Percentiles rank a stretch among this genome's conserved stretches.
phyloP scores from a whole-genome alignment of 1,284 basidiomycete genomes.

The Ganoderma sinense region DNA sequence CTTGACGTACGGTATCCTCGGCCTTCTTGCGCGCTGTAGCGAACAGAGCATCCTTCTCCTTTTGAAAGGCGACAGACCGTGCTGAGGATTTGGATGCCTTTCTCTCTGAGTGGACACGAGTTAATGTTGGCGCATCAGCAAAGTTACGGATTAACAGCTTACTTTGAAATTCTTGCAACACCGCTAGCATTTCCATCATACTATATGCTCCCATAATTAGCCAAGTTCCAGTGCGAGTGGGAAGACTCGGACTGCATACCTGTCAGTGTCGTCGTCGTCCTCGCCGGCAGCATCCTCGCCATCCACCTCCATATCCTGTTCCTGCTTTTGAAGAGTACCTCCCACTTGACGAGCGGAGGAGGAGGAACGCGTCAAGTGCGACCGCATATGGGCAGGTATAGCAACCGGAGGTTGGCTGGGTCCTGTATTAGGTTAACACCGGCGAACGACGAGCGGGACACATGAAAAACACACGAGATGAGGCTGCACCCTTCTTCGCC shows the following conservation, averaged over 20 bases:
- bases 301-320: constrained; percentile 21
- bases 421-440: background rate
- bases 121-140: background rate
- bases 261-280: constrained; percentile 36
- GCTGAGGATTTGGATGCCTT: constrained; percentile 40
- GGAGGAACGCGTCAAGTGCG: constrained; percentile 4
- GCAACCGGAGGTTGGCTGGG: background rate
- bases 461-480: constrained; percentile 1
- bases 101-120: constrained; percentile 33
- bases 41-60: constrained; percentile 40
- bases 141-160: background rate
- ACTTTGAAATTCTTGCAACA: constrained; percentile 44
- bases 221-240: constrained; percentile 1
- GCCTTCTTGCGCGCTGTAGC: constrained; percentile 38
- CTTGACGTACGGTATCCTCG: constrained; percentile 36
- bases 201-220: constrained; percentile 14
- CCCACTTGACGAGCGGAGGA: constrained; percentile 2
- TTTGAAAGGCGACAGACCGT: constrained; percentile 38
- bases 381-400: constrained; percentile 10
- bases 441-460: background rate
- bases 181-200: constrained; percentile 41
- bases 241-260: constrained; percentile 23
- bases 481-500: constrained; percentile 10
- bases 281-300: constrained; percentile 26
- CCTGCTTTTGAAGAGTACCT: background rate